These are phyloP conservation scores for Neurospora sp. DNA, from an alignment of 495 filamentous ascomycete species.

Conservation along the genomic window DNA sequence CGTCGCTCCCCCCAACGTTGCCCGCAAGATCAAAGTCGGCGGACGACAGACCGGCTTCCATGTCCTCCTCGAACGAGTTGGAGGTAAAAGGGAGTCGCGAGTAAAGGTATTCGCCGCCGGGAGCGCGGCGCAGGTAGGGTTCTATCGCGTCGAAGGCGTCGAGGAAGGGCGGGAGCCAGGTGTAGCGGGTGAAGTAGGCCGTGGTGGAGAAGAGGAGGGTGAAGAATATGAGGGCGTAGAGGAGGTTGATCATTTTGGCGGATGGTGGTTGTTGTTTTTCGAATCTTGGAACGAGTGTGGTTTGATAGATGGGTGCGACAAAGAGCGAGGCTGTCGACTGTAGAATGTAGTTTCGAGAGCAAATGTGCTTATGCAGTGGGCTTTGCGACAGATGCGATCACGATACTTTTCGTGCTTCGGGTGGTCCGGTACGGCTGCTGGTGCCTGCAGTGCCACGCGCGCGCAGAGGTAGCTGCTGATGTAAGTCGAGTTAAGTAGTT, in stretches of 20 bases:
- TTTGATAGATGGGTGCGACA: background rate
- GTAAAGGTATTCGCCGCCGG: conserved; percentile 57
- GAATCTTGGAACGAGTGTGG: background rate
- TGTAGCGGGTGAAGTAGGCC: conserved; percentile 68
- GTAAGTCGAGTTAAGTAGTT: background rate
- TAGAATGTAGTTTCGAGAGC: background rate
- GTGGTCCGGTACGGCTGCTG: background rate
- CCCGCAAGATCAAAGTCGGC: conserved; percentile 66
- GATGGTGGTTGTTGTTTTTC: background rate
- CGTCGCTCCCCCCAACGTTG: conserved; percentile 71
- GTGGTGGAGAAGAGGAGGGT: conserved; percentile 49
- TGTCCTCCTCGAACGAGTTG: conserved; percentile 52
- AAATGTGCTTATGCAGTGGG: background rate
- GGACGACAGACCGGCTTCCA: conserved; percentile 76
- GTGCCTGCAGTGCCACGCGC: background rate
- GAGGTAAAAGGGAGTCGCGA: conserved; percentile 59
- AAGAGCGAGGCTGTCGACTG: background rate
- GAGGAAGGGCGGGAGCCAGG: conserved; percentile 59
- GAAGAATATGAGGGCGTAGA: conserved; percentile 62
- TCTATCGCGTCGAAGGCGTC: conserved; percentile 29
- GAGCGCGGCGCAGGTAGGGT: conserved; percentile 21
- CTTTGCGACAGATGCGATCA: background rate
- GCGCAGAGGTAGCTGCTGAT: background rate
- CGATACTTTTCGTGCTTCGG: background rate
- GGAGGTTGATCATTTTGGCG: conserved; percentile 53